These are phyloP conservation scores for Aspergillus aculeatinus DNA, from an alignment of 2,329 filamentous ascomycete genomes.

Conservation along the genomic window DNA sequence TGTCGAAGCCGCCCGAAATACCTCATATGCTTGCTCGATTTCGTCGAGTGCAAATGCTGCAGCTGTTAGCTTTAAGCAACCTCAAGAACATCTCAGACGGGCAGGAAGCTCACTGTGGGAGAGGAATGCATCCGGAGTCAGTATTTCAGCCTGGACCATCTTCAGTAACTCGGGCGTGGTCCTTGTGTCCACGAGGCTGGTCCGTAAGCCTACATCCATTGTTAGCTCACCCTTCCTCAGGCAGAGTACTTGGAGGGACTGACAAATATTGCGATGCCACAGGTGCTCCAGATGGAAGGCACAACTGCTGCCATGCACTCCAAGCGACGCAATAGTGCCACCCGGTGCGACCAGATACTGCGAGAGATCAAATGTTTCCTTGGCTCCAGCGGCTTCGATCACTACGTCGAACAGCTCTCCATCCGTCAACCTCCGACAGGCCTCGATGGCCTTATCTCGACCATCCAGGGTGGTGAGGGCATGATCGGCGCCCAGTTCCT, in stretches of 20 bases:
- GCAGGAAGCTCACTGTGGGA: slow-evolving; percentile 14
- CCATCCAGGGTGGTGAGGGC: slow-evolving; percentile 46
- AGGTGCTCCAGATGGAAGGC: slow-evolving; percentile 55
- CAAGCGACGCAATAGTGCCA: slow-evolving; percentile 57
- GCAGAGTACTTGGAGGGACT: background rate
- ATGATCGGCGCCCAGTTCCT: slow-evolving; percentile 50
- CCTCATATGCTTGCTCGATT: slow-evolving; percentile 46
- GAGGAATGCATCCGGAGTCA: slow-evolving; percentile 13
- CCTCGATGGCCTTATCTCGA: slow-evolving; percentile 33
- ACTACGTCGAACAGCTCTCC: slow-evolving; percentile 57
- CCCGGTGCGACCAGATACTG: slow-evolving; percentile 56
- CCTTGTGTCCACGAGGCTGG: slow-evolving; percentile 10
- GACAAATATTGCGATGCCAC: slow-evolving; percentile 56
- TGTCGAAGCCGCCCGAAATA: slow-evolving; percentile 44
- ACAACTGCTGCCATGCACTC: slow-evolving; percentile 56
- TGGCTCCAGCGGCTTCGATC: slow-evolving; percentile 59
- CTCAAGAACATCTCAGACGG: background rate
- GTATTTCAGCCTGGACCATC: slow-evolving; percentile 10
- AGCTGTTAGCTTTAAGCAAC: background rate
- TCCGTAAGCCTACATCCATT: slow-evolving; percentile 8
- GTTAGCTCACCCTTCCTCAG: too few species aligned
- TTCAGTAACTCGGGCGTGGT: slow-evolving; percentile 8
- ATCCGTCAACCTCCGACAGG: slow-evolving; percentile 47
- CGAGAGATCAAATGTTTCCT: slow-evolving; percentile 54
- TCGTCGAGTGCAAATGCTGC: slow-evolving; percentile 46